Conservation (phyloP, 345 rosid species). For the Citrus australasica region DNA sequence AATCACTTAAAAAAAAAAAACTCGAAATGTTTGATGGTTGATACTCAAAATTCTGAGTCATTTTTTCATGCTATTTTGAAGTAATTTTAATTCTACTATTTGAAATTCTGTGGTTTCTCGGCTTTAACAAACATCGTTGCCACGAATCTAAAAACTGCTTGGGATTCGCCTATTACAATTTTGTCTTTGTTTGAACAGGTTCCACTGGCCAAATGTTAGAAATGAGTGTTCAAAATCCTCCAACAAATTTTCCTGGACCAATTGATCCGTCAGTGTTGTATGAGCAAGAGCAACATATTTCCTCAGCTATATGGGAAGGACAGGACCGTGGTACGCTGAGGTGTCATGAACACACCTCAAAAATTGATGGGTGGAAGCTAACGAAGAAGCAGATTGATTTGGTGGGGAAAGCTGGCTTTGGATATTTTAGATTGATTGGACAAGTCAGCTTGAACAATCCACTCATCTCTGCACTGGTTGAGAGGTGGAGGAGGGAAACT, state of each 20-base stretch:
- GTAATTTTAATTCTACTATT: too few relatives aligned
- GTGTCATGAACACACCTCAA: constrained; percentile 73
- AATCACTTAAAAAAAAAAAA: neutral
- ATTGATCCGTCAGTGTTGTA: constrained; percentile 36
- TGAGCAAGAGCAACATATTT: constrained; percentile 61
- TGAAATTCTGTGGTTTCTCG: too few relatives aligned
- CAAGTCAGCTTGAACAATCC: constrained; percentile 72
- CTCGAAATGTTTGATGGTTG: neutral
- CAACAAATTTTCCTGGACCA: constrained; percentile 25
- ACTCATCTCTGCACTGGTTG: constrained; percentile 69
- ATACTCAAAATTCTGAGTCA: too few relatives aligned
- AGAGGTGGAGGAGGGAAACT: constrained; percentile 76
- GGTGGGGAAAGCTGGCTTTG: constrained; percentile 71
- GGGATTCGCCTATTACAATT: neutral
- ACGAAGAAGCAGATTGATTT: constrained; percentile 51
- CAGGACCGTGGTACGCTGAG: constrained; percentile 76
- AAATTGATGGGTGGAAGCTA: constrained; percentile 73
- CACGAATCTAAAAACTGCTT: too few relatives aligned
- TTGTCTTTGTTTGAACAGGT: neutral
- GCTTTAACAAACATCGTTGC: too few relatives aligned
- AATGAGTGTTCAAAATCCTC: constrained; percentile 9
- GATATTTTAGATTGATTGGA: constrained; percentile 58
- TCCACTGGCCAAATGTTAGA: neutral
- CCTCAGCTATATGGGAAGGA: constrained; percentile 54
- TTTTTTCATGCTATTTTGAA: too few relatives aligned